A percentile compares a stretch with the other conserved stretches of the same genome.
Conservation (phyloP, 495 filamentous ascomycete species). For the Penicillium coprophilum region DNA sequence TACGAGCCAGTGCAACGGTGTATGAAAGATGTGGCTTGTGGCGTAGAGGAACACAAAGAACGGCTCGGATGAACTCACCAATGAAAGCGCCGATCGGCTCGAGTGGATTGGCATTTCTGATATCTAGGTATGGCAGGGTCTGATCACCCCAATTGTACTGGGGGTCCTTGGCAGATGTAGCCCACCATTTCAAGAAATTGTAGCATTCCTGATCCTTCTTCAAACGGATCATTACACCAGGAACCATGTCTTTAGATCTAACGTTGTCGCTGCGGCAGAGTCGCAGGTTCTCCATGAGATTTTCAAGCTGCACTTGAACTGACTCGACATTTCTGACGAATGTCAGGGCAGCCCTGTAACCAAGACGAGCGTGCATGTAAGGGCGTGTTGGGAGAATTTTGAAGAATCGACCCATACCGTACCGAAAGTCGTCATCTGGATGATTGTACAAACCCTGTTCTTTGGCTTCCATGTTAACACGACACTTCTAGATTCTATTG, state of each 20-base stretch:
- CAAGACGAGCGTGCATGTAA: slow-evolving; percentile 45
- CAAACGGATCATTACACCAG: slow-evolving; percentile 45
- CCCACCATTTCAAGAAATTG: slow-evolving; percentile 55
- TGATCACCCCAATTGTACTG: slow-evolving; percentile 41
- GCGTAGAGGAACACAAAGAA: too few relatives aligned
- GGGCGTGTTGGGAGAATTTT: slow-evolving; percentile 34
- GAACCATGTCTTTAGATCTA: slow-evolving; percentile 40
- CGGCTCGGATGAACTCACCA: neutral
- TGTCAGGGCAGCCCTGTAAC: slow-evolving; percentile 28
- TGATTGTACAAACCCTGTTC: slow-evolving; percentile 35
- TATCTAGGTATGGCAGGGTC: slow-evolving; percentile 25
- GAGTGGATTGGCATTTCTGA: slow-evolving; percentile 30
- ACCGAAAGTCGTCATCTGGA: slow-evolving; percentile 36
- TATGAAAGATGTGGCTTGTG: neutral
- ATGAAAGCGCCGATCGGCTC: slow-evolving; percentile 14
- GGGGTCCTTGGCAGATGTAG: slow-evolving; percentile 20
- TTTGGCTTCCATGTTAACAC: slow-evolving; percentile 27
- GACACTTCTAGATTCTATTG: slow-evolving; percentile 30
- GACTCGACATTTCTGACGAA: too few relatives aligned
- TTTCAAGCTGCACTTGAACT: slow-evolving; percentile 37
- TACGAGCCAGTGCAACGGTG: slow-evolving; percentile 2
- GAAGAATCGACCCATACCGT: slow-evolving; percentile 42
- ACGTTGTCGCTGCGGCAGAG: slow-evolving; percentile 46
- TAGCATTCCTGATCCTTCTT: slow-evolving; percentile 55
- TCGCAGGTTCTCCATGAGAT: slow-evolving; percentile 39